Conservation (phyloP, 2,329 filamentous ascomycete genomes). For the Colletotrichum agaves region DNA sequence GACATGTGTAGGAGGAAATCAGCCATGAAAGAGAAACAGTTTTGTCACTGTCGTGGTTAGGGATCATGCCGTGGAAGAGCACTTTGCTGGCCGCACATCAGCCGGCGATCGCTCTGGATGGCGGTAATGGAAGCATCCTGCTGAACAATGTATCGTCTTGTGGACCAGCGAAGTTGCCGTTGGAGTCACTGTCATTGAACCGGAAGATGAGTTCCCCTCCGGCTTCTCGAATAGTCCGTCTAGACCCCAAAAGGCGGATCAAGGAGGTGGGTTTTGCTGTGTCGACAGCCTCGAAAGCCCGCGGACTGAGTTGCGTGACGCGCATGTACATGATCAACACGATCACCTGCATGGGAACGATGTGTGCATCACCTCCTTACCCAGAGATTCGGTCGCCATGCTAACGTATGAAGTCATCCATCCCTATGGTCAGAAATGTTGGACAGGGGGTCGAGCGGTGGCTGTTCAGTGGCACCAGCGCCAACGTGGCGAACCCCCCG, state of each 20-base stretch:
- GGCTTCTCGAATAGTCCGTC: background rate
- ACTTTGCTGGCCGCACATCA: background rate
- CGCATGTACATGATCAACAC: slow-evolving; percentile 5
- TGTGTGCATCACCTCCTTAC: slow-evolving; percentile 7
- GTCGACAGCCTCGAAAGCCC: background rate
- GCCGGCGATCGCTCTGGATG: background rate
- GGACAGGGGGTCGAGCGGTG: slow-evolving; percentile 3
- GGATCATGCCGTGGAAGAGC: background rate
- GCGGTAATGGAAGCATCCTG: too few relatives aligned
- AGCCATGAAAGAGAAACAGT: background rate
- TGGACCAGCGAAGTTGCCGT: too few relatives aligned
- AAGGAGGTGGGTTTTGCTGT: slow-evolving; percentile 1
- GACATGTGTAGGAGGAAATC: background rate
- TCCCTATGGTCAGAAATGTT: background rate
- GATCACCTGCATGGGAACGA: slow-evolving; percentile 24
- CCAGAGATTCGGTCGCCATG: slow-evolving; percentile 28
- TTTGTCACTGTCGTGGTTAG: background rate
- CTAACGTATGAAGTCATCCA: slow-evolving; percentile 25
- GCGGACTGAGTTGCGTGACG: background rate
- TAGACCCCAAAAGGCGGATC: slow-evolving; percentile 8
- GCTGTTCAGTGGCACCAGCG: slow-evolving; percentile 13
- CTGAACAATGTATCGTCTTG: too few relatives aligned
- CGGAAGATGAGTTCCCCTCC: background rate
- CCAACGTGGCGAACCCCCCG: background rate
- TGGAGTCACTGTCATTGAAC: background rate